Evolutionary conservation across 345 rosid species (phyloP).

Genomic region (Camelina neglecta): DNA sequence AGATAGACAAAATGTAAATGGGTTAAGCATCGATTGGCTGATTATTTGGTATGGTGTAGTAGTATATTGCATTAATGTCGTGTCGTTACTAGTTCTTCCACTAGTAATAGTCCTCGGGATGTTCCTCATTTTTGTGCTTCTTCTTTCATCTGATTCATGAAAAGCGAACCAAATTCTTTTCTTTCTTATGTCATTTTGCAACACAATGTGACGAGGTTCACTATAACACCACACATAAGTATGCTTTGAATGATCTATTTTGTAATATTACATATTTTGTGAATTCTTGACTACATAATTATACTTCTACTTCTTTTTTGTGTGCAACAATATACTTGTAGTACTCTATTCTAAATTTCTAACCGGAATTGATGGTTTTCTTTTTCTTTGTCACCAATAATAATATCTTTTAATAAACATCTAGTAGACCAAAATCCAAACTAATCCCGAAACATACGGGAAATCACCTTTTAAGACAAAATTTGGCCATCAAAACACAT

Average conservation of each 20-base stretch:
- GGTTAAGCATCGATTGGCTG: constrained; percentile 23
- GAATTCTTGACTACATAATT: neutral
- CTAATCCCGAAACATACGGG: neutral
- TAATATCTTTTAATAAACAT: neutral
- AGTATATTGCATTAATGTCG: constrained; percentile 23
- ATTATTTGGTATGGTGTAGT: constrained; percentile 16
- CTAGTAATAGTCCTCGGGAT: constrained; percentile 28
- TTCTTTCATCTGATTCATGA: constrained; percentile 7
- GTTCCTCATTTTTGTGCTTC: constrained; percentile 23
- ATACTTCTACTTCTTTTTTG: neutral
- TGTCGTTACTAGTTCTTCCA: constrained; percentile 45
- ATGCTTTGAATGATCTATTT: neutral
- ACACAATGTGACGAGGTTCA: constrained; percentile 1
- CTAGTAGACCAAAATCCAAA: neutral
- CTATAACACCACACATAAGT: neutral
- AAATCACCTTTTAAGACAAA: neutral
- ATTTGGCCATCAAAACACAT: neutral
- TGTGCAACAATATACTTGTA: too few relatives aligned
- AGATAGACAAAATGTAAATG: constrained; percentile 25
- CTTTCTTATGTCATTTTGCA: constrained; percentile 31
- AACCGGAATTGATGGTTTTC: neutral
- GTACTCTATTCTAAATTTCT: too few relatives aligned
- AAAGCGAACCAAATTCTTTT: constrained; percentile 11
- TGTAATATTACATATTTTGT: neutral
- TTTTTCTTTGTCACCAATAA: neutral